These are phyloP conservation scores for Suillus hirtellus DNA, from an alignment of 768 basidiomycete species.

Conservation along the genomic window DNA sequence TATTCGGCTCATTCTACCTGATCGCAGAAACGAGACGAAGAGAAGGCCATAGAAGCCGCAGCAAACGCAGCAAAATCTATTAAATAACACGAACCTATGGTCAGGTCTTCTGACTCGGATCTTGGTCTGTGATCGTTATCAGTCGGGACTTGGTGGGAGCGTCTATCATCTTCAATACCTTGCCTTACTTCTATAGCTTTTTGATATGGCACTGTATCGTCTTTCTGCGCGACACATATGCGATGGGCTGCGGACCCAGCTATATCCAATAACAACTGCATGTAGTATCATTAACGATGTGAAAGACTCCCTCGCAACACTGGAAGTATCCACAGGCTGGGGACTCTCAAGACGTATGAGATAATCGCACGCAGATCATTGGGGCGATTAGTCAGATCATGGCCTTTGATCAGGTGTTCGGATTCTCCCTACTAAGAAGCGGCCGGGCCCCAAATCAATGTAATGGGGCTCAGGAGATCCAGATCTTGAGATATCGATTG, in stretches of 20 bases:
- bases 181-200: constrained; percentile 5
- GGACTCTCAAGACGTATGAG: neutral
- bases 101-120: constrained; percentile 18
- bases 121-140: constrained; percentile 11
- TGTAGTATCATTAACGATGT: neutral
- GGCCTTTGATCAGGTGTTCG: no score
- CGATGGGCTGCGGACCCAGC: constrained; percentile 1
- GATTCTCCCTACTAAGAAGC: no score
- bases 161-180: constrained; percentile 16
- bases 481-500: neutral
- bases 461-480: neutral
- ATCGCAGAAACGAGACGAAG: constrained; percentile 56
- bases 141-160: constrained; percentile 13
- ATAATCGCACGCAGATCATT: constrained; percentile 2
- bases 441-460: no score
- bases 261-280: neutral
- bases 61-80: constrained; percentile 18
- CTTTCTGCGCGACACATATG: neutral
- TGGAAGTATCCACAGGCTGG: neutral
- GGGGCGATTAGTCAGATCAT: constrained; percentile 1
- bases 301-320: neutral
- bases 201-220: neutral
- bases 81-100: constrained; percentile 39
- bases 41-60: constrained; percentile 37
- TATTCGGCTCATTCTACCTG: constrained; percentile 13